A percentile compares a stretch with the other conserved stretches of the same genome.
These are phyloP conservation scores for Mucor saturninus DNA, from an alignment of 371 early-diverging fungal species.

Conservation along the genomic window DNA sequence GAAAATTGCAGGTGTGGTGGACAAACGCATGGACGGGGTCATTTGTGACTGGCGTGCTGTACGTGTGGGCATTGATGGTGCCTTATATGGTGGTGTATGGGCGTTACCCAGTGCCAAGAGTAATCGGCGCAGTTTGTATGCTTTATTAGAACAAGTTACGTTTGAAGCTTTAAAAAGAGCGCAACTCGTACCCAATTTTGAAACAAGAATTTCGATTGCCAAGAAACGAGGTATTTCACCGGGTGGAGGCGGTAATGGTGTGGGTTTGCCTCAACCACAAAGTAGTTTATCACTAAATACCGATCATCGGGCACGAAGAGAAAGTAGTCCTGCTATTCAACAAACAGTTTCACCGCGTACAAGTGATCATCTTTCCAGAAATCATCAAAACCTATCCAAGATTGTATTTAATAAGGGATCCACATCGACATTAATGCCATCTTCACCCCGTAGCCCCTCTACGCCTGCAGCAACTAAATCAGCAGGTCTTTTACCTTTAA, in stretches of 20 bases:
- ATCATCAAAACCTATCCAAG: slow-evolving; percentile 29
- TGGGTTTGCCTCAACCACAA: slow-evolving; percentile 2
- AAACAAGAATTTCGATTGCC: slow-evolving; percentile 53
- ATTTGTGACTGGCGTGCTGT: slow-evolving; percentile 57
- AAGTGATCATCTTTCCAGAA: slow-evolving; percentile 12
- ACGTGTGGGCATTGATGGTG: slow-evolving; percentile 50
- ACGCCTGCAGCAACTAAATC: slow-evolving; percentile 43
- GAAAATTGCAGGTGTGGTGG: slow-evolving; percentile 54
- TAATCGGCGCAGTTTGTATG: slow-evolving; percentile 48
- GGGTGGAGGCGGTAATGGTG: background rate
- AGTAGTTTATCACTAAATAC: slow-evolving; percentile 13
- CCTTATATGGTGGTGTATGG: slow-evolving; percentile 54
- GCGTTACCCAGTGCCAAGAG: slow-evolving; percentile 42
- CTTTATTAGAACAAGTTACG: slow-evolving; percentile 53
- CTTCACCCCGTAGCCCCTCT: slow-evolving; percentile 35
- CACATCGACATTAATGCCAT: slow-evolving; percentile 17
- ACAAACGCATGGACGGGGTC: slow-evolving; percentile 54
- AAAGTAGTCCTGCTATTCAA: slow-evolving; percentile 3
- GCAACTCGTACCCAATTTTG: slow-evolving; percentile 57
- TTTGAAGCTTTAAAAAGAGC: slow-evolving; percentile 58
- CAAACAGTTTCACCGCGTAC: background rate
- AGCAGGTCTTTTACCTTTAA: slow-evolving; percentile 28
- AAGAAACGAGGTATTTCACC: slow-evolving; percentile 48
- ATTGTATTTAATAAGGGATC: slow-evolving; percentile 42
- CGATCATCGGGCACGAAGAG: slow-evolving; percentile 19